Base-by-base conservation (phyloP, 2,329 filamentous ascomycete species). In the Sporothrix inflata region DNA sequence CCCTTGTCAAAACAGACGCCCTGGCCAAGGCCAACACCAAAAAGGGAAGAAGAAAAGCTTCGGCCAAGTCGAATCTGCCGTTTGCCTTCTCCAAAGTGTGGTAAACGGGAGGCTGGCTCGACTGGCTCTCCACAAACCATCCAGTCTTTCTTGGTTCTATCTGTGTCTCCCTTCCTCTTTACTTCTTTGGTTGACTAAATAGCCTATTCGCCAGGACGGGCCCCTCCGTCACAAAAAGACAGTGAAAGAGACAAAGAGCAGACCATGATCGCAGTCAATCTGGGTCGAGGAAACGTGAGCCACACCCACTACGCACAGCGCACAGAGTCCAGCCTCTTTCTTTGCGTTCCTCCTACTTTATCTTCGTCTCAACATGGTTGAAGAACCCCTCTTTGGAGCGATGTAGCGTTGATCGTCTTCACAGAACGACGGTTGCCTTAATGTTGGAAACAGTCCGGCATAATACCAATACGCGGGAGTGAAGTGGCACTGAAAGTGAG, bases 241-340 rank as follows among this genome's bases (percentile, higher is more conserved):
- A 7, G 27, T 24, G 34, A 27, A 30, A 7, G 38, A 27, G 24
- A 66, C 7, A 30, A n/a, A 1, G 21, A 30, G 42, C 11, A 14
- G 47, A 38, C 65, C 45, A 38, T 47, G 61, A 66, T 27, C 11
- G 11, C 16, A 24, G 12, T 40, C n/a, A 40, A 42, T 63, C 57
- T 63, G 57, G 38, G 34, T 42, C 55, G 30, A 60, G 55, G 55
- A 60, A 60, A 60, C 55, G 57, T 42, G 16, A 24, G 40, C 60
- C 60, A 65, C 60, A 45, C 60, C 19, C 12, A 30, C 24, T 19
- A 21, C 57, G 9, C 57, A 4, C 57, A 61, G 3, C 57, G 40
- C 60, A 65, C 60, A 65, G 60, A 27, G 38, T 65, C 60, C 60
- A 65, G 60, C 60, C 60, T 16, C 38, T 38, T 5, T 61, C 27